Conservation (phyloP, 495 filamentous ascomycete species). For the Neurospora sp. region DNA sequence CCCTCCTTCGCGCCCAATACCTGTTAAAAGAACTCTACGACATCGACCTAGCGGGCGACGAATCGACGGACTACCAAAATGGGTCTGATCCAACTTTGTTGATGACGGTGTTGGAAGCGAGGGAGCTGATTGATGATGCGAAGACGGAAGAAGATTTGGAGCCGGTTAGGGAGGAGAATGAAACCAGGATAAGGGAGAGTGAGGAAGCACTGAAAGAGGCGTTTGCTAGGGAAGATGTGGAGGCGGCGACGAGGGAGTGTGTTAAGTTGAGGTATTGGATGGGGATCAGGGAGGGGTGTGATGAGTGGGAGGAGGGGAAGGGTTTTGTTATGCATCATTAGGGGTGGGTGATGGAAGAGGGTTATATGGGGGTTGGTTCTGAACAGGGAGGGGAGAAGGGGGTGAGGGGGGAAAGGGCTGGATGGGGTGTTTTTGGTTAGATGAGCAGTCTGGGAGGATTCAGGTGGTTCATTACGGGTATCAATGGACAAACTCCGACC, state of each 20-base stretch:
- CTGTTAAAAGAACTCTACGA: slow-evolving; percentile 56
- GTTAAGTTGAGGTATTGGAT: slow-evolving; percentile 83
- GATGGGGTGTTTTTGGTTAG: neutral
- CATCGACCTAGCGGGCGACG: slow-evolving; percentile 69
- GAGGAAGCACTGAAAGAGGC: slow-evolving; percentile 11
- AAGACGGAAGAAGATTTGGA: slow-evolving; percentile 52
- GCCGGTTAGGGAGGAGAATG: slow-evolving; percentile 54
- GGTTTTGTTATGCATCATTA: slow-evolving; percentile 56
- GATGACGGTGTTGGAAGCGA: slow-evolving; percentile 78
- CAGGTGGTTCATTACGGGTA: neutral
- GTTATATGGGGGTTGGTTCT: neutral
- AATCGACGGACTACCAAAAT: slow-evolving; percentile 50
- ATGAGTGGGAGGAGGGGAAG: slow-evolving; percentile 73
- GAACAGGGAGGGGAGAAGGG: neutral
- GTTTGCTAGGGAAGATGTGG: slow-evolving; percentile 58
- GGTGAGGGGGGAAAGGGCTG: neutral
- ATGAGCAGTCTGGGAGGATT: neutral
- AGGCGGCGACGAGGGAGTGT: slow-evolving; percentile 56
- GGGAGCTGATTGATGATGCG: slow-evolving; percentile 76
- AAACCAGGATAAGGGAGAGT: slow-evolving; percentile 41
- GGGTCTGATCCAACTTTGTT: slow-evolving; percentile 65
- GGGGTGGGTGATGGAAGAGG: neutral
- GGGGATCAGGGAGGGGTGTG: slow-evolving; percentile 71
- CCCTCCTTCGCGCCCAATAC: slow-evolving; percentile 76
- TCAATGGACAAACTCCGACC: neutral